These are phyloP conservation scores for Polytrichum formosum DNA, from an alignment of 225 moss, liverwort and hornwort species.

Conservation along the genomic window DNA sequence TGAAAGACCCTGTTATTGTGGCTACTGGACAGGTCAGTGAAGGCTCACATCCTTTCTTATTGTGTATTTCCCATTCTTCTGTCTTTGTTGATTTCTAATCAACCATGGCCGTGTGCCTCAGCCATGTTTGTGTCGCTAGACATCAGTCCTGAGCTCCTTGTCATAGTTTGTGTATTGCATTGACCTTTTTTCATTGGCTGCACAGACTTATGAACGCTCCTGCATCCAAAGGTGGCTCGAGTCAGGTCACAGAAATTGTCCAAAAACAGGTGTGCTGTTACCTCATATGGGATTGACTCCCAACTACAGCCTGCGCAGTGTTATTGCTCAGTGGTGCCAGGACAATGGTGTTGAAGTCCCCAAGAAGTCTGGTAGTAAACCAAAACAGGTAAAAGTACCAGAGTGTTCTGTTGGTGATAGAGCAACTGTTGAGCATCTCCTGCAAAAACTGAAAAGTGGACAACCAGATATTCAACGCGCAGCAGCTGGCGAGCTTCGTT, in stretches of 20 bases:
- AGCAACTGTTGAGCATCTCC: slow-evolving; percentile 44
- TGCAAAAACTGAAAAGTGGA: slow-evolving; percentile 45
- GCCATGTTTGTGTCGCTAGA: no score
- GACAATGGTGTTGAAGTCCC: slow-evolving; percentile 50
- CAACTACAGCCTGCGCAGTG: slow-evolving; percentile 58
- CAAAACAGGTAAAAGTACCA: slow-evolving; percentile 13
- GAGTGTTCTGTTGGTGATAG: slow-evolving; percentile 44
- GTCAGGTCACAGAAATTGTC: slow-evolving; percentile 46
- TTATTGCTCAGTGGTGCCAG: slow-evolving; percentile 69
- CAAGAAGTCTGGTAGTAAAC: slow-evolving; percentile 25
- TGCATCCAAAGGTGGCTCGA: slow-evolving; percentile 70
- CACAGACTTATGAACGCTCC: slow-evolving; percentile 60
- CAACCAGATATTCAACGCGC: slow-evolving; percentile 55
- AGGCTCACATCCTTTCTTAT: background rate
- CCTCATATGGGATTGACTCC: slow-evolving; percentile 54
- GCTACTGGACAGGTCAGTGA: slow-evolving; percentile 54
- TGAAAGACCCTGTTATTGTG: slow-evolving; percentile 70
- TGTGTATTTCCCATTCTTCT: no score
- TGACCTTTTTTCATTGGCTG: no score
- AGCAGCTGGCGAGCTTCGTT: slow-evolving; percentile 61
- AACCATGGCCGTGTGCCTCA: no score
- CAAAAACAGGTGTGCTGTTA: slow-evolving; percentile 49
- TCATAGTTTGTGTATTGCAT: no score
- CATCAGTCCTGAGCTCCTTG: no score
- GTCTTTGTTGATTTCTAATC: no score